phyloP scores from a whole-genome alignment of 2,329 filamentous ascomycete species.

The Anisogramma anomala region DNA sequence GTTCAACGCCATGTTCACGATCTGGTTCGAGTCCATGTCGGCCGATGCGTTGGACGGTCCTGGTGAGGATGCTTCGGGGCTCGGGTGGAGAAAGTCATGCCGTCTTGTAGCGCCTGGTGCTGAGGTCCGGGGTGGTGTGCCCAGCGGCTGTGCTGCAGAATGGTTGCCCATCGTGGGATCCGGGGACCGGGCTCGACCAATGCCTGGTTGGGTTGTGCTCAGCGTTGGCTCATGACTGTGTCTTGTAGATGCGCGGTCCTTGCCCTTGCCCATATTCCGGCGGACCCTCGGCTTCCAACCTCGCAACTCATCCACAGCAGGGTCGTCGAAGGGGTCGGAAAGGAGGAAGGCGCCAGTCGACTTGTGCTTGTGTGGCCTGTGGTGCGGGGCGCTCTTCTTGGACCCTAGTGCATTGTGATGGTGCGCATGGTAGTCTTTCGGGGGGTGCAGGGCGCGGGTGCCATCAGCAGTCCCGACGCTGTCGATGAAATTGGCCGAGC shows the following conservation, averaged over 20 bases:
- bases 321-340: conserved; percentile 27
- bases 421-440: conserved; percentile 4
- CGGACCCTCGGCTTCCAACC: conserved; percentile 14
- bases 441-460: conserved; percentile 15
- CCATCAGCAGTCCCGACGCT: conserved; percentile 10
- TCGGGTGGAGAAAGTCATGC: conserved; percentile 18
- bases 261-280: conserved; percentile 10
- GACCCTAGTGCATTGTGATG: not conserved
- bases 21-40: conserved; percentile 72
- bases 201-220: conserved; percentile 1
- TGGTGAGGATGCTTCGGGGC: conserved; percentile 19
- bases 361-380: conserved; percentile 30
- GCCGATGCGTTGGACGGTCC: conserved; percentile 25
- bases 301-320: conserved; percentile 23
- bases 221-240: conserved; percentile 4
- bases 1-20: conserved; percentile 84
- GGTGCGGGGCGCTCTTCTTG: conserved; percentile 10
- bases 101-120: conserved; percentile 2
- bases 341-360: conserved; percentile 41
- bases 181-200: conserved; percentile 2
- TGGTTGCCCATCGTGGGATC: conserved; percentile 1
- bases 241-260: conserved; percentile 2
- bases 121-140: conserved; percentile 4
- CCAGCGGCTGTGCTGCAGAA: conserved; percentile 4
- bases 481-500: conserved; percentile 21